Conservation (phyloP, 345 rosid genomes). For the rapeseed (Brassica napus) region Da-Ae NC_063449.1:45675001-45675500, state of each 20-base stretch:
- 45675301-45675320: conserved; percentile 1
- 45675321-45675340: conserved; percentile 9
- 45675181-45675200: not conserved
- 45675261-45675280: not conserved
- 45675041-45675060: not conserved
- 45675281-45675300: conserved; percentile 9
- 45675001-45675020: not conserved
- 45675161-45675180: not conserved
- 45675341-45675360: conserved; percentile 11
- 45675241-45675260: conserved; percentile 19
- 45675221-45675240: conserved; percentile 26
- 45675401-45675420: conserved; percentile 78
- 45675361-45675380: not conserved
- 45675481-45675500: conserved; percentile 80
- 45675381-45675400: conserved; percentile 74
- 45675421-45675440: conserved; percentile 88
- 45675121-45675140: not conserved
- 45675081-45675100: not conserved
- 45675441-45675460: conserved; percentile 95
- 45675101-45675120: not conserved
- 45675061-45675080: conserved; percentile 6
- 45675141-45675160: not conserved
- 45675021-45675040: not conserved
- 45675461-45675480: conserved; percentile 78
- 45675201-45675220: not conserved